These are phyloP conservation scores for Amylocarpus encephaloides DNA, from an alignment of 2,329 filamentous ascomycete genomes.

Conservation along the genomic window DNA sequence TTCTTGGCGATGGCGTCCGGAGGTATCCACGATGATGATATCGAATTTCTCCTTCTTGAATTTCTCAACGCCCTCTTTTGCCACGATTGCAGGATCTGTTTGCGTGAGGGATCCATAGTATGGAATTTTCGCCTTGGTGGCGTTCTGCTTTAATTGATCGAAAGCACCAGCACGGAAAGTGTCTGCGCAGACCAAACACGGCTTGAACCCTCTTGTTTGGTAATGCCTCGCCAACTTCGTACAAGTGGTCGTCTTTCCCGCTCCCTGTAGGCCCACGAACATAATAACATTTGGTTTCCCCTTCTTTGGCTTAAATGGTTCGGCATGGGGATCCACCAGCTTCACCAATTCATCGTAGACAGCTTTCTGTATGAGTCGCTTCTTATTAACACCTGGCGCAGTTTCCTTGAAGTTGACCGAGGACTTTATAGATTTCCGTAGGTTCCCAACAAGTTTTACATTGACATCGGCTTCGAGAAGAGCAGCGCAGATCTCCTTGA, in stretches of 20 bases:
- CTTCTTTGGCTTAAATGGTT: constrained; percentile 95
- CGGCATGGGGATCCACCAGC: constrained; percentile 90
- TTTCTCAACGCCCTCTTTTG: constrained; percentile 92
- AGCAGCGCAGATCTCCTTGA: constrained; percentile 95
- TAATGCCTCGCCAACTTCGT: constrained; percentile 96
- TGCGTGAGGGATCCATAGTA: constrained; percentile 97
- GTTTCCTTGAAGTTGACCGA: constrained; percentile 94
- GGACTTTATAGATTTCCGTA: constrained; percentile 87
- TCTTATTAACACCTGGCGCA: constrained; percentile 91
- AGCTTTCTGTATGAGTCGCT: constrained; percentile 93
- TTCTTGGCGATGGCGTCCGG: constrained; percentile 90
- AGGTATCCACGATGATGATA: constrained; percentile 97
- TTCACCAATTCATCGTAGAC: constrained; percentile 96
- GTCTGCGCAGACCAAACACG: constrained; percentile 92
- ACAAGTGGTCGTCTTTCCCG: constrained; percentile 96
- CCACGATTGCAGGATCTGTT: constrained; percentile 89
- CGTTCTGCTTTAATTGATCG: constrained; percentile 97
- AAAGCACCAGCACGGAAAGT: constrained; percentile 98
- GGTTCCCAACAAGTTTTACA: constrained; percentile 80
- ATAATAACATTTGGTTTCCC: constrained; percentile 96
- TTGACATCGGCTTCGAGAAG: constrained; percentile 97
- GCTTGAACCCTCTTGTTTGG: constrained; percentile 84
- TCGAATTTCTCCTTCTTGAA: constrained; percentile 99
- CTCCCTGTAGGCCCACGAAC: constrained; percentile 97
- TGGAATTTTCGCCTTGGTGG: constrained; percentile 96